These are phyloP conservation scores for Plantago coronopus DNA, from an alignment of 305 asterid genomes.

Conservation along the genomic window DNA sequence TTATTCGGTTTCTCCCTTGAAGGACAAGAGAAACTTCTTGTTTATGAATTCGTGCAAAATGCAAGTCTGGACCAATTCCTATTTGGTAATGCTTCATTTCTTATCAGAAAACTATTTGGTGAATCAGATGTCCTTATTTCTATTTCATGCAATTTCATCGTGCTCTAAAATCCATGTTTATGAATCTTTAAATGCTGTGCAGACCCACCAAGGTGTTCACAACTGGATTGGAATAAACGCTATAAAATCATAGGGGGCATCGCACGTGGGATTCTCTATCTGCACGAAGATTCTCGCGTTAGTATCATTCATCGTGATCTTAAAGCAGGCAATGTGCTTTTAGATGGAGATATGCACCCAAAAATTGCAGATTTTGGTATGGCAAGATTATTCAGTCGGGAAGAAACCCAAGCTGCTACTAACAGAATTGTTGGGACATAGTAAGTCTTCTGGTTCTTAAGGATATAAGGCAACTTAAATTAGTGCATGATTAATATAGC, in stretches of 20 bases:
- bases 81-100: slow-evolving; percentile 22
- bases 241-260: slow-evolving; percentile 32
- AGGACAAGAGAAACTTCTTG: slow-evolving; percentile 29
- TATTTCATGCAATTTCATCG: too few relatives aligned
- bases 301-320: slow-evolving; percentile 44
- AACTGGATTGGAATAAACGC: slow-evolving; percentile 31
- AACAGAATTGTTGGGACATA: slow-evolving; percentile 33
- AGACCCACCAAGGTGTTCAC: slow-evolving; percentile 21
- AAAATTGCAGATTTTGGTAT: slow-evolving; percentile 48
- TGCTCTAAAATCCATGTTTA: background rate
- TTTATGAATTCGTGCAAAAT: slow-evolving; percentile 31
- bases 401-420: slow-evolving; percentile 31
- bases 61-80: slow-evolving; percentile 29
- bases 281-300: slow-evolving; percentile 40
- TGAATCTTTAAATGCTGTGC: background rate
- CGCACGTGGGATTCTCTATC: slow-evolving; percentile 39
- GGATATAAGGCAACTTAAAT: too few relatives aligned
- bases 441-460: slow-evolving; percentile 20
- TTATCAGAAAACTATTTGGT: too few relatives aligned
- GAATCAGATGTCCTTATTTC: too few relatives aligned
- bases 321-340: slow-evolving; percentile 39
- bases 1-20: slow-evolving; percentile 31
- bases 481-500: too few relatives aligned
- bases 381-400: slow-evolving; percentile 35
- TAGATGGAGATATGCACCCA: slow-evolving; percentile 36